Percentiles rank a stretch among this genome's conserved stretches.
Evolutionary conservation across 2,329 filamentous ascomycete species (phyloP).

Genomic region (Bipolaris zeicola): DNA sequence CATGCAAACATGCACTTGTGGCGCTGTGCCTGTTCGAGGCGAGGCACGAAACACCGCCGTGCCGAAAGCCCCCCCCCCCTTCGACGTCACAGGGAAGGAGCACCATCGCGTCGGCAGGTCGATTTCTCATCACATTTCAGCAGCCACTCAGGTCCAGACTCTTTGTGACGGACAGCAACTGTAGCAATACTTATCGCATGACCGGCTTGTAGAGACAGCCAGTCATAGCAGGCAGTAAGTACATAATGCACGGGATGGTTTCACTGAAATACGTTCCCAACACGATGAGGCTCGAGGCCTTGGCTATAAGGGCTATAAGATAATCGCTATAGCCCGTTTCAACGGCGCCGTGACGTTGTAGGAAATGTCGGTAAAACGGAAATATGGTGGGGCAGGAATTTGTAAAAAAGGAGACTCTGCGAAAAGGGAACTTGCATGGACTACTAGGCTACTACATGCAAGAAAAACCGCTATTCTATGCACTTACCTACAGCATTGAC

Average conservation of each 20-base stretch:
- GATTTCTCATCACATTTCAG: neutral
- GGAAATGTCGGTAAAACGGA: conserved; percentile 15
- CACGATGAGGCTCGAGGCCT: conserved; percentile 12
- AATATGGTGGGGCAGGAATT: conserved; percentile 17
- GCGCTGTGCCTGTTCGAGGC: conserved; percentile 8
- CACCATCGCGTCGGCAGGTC: conserved; percentile 1
- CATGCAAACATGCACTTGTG: conserved; percentile 18
- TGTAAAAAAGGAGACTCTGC: conserved; percentile 9
- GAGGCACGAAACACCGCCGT: conserved; percentile 10
- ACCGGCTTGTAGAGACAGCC: neutral
- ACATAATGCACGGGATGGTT: conserved; percentile 1
- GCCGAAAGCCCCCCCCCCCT: neutral
- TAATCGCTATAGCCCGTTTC: conserved; percentile 30
- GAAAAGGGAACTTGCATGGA: conserved; percentile 1
- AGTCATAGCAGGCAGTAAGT: neutral
- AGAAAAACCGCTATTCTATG: neutral
- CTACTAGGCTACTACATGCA: neutral
- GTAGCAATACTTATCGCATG: conserved; percentile 11
- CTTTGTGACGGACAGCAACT: conserved; percentile 13
- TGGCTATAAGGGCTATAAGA: conserved; percentile 18
- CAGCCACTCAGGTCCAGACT: neutral
- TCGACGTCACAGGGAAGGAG: neutral
- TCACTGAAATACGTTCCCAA: conserved; percentile 10
- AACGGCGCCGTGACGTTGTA: conserved; percentile 23
- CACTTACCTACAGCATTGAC: conserved; percentile 3